A percentile compares a stretch with the other conserved stretches of the same genome.
phyloP scores from a whole-genome alignment of 2,329 filamentous ascomycete species.

The Pezicula radicicola region DNA sequence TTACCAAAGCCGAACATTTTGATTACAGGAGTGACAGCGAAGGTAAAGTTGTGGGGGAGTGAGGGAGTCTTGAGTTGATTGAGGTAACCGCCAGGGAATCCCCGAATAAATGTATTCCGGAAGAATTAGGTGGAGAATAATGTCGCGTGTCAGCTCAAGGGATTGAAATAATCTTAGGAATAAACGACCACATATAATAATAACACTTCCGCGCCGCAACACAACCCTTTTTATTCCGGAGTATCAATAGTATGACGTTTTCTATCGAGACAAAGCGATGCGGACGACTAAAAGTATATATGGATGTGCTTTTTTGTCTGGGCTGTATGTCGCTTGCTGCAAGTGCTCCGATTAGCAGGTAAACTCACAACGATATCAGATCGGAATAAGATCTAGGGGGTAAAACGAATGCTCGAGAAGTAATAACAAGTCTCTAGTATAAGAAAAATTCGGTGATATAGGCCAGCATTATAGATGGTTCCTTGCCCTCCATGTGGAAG shows the following conservation, averaged over 20 bases:
- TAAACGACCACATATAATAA: not conserved
- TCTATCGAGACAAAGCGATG: not conserved
- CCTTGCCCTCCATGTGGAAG: not conserved
- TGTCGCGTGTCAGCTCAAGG: slow-evolving; percentile 12
- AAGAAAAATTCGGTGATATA: slow-evolving; percentile 10
- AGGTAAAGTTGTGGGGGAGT: slow-evolving; percentile 3
- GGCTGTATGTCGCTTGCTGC: not conserved
- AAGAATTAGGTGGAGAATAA: slow-evolving; percentile 8
- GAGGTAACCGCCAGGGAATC: slow-evolving; percentile 10
- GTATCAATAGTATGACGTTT: no score
- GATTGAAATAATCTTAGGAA: slow-evolving; percentile 8
- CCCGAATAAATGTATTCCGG: slow-evolving; percentile 13
- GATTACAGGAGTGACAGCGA: slow-evolving; percentile 15
- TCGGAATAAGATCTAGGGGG: slow-evolving; percentile 8
- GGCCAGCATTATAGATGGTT: slow-evolving; percentile 11
- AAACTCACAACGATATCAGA: slow-evolving; percentile 5
- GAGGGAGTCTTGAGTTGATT: not conserved
- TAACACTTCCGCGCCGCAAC: not conserved
- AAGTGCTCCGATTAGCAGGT: not conserved
- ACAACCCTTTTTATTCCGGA: no score
- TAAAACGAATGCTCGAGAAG: not conserved
- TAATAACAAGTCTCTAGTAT: slow-evolving; percentile 2
- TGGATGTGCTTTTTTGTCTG: not conserved
- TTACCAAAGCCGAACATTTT: slow-evolving; percentile 21
- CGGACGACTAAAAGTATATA: not conserved